Percentiles rank a stretch among this genome's conserved stretches.
Evolutionary conservation across 306 rosid species (phyloP).

Genomic region (Prunus armeniaca): DNA sequence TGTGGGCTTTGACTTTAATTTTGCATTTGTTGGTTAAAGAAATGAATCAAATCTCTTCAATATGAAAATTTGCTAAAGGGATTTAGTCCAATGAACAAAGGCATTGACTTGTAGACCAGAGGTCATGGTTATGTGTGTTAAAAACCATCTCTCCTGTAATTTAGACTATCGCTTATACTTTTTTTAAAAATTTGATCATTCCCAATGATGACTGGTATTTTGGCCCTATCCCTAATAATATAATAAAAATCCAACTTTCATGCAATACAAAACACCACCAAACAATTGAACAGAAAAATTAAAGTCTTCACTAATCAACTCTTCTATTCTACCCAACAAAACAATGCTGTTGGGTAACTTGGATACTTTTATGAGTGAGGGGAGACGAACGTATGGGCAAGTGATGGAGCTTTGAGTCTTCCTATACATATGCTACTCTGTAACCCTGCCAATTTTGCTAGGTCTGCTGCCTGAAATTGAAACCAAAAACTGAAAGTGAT

Average conservation of each 20-base stretch:
- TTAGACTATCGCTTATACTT: too few species aligned
- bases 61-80: too few species aligned
- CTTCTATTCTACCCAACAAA: background rate
- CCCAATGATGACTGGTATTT: slow-evolving; percentile 1
- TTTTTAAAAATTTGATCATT: background rate
- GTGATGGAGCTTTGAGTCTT: slow-evolving; percentile 66
- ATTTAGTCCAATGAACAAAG: too few species aligned
- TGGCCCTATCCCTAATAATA: background rate
- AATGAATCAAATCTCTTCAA: background rate
- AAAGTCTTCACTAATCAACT: background rate
- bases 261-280: slow-evolving; percentile 2
- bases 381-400: slow-evolving; percentile 84
- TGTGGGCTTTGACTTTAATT: background rate
- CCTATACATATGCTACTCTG: slow-evolving; percentile 48
- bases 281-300: slow-evolving; percentile 6
- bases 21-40: background rate
- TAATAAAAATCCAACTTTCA: slow-evolving; percentile 2
- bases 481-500: slow-evolving; percentile 52
- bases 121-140: too few species aligned
- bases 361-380: slow-evolving; percentile 32
- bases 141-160: too few species aligned
- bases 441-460: slow-evolving; percentile 47
- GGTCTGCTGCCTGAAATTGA: slow-evolving; percentile 52
- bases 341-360: background rate
- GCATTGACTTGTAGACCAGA: too few species aligned